Conservation (phyloP, 306 rosid genomes). For the Prunus mira region DNA sequence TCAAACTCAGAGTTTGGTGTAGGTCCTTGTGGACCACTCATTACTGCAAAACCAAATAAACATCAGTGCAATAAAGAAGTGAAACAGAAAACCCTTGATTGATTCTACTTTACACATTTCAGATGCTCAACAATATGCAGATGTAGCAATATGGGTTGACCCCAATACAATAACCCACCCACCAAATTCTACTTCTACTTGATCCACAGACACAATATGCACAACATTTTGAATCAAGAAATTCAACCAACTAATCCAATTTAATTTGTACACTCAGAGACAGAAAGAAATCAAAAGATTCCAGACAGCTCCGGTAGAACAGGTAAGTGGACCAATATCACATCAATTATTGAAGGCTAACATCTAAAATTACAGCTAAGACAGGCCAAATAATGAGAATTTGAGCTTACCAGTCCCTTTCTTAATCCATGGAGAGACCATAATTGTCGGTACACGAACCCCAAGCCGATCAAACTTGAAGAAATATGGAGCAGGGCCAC, state of each 20-base stretch:
- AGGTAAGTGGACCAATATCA: not conserved
- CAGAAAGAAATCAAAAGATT: not conserved
- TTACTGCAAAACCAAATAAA: conserved; percentile 50
- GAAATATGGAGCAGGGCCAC: conserved; percentile 96
- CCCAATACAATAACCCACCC: conserved; percentile 11
- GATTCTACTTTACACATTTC: conserved; percentile 16
- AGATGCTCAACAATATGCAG: conserved; percentile 21
- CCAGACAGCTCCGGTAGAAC: not conserved
- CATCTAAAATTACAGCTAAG: not conserved
- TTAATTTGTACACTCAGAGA: not conserved
- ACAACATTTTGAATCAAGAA: not conserved
- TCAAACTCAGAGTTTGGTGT: conserved; percentile 82
- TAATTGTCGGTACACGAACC: conserved; percentile 93
- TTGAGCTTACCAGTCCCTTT: conserved; percentile 77
- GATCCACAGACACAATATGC: not conserved
- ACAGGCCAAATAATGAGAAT: not conserved
- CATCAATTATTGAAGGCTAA: not conserved
- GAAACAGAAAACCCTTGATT: conserved; percentile 10
- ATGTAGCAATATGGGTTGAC: conserved; percentile 6
- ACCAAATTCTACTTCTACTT: not conserved
- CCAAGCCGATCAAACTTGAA: conserved; percentile 97
- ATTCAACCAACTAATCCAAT: conserved; percentile 22
- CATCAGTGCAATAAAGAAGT: conserved; percentile 20
- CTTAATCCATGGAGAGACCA: conserved; percentile 99
- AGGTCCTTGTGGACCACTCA: conserved; percentile 74